Base-by-base conservation (phyloP, 164 flowering plant genomes). In the Amborella trichopoda region DNA sequence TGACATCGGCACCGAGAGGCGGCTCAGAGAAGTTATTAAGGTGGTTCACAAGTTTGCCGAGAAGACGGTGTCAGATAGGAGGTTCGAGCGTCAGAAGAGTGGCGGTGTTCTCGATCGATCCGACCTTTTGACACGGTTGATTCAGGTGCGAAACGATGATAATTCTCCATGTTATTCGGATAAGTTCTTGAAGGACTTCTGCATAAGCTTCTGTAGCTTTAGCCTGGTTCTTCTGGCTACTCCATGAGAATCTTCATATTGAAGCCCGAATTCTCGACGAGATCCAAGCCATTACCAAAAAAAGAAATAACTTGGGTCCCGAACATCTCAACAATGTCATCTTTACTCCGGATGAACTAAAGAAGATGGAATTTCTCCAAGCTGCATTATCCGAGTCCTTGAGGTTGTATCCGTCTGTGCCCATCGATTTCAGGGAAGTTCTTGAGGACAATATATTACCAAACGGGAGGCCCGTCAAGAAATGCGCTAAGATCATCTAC, bases 201-300 rank as follows among this genome's bases (percentile, higher is more conserved):
- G 83, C 59, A 64, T 78, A 20, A 80, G 79, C 23, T 74, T 83
- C 88, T 0, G 88, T 80, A 2, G 88, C 75, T 9, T 47, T 83
- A 37, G 67, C 76, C 0, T 78, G 94, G 85, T 78, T 83, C 63
- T 80, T 80, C 65, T 80, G 88, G 88, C 50, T 83, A 2, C 20
- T 83, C 4, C 45, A 65, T 39, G 28, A 65, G 37, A 48, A 76
- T 57, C 83, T 78, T 2, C 53, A 56, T 0, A 75, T 76, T 2
- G 78, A 83, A 44, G 44, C 2, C 19, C 64, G 34, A 20, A 76
- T 80, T 25, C 48, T 76, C 0, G 5, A 13, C 0, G 94, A 83
- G 41, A 58, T 80, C 24, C 17, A 27, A 1, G 48, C 44, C 11
- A 65, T 75, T 32, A 2, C 69, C 9, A 11, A 28, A 9, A 13